Evolutionary conservation across 2,329 filamentous ascomycete genomes (phyloP).

Genomic region (Paecilomyces fulvus): DNA sequence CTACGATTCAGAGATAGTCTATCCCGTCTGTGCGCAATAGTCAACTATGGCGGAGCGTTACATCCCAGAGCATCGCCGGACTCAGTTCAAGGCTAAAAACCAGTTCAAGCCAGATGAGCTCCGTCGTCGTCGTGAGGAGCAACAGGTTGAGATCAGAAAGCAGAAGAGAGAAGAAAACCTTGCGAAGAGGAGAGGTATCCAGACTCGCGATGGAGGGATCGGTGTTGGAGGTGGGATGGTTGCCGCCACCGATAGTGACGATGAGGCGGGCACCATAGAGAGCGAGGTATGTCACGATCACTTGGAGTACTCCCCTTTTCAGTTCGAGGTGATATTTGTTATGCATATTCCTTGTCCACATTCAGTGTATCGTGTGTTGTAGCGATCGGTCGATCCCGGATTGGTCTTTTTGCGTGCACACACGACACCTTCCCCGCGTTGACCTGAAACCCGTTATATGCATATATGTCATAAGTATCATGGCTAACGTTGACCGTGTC

Average conservation of each 20-base stretch:
- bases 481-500: conserved; percentile 14
- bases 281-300: conserved; percentile 65
- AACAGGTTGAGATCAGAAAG: conserved; percentile 98
- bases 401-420: background rate
- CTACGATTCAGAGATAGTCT: background rate
- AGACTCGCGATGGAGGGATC: conserved; percentile 60
- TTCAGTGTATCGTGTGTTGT: background rate
- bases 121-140: conserved; percentile 93
- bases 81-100: conserved; percentile 99
- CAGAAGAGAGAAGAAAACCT: conserved; percentile 98
- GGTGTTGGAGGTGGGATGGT: conserved; percentile 56
- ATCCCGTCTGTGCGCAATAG: conserved; percentile 12
- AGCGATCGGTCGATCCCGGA: background rate
- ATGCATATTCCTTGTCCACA: conserved; percentile 2
- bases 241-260: conserved; percentile 90
- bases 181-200: conserved; percentile 93
- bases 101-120: conserved; percentile 99
- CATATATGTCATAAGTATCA: background rate
- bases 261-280: conserved; percentile 91
- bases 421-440: background rate
- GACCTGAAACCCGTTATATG: background rate
- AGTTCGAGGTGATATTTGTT: conserved; percentile 3
- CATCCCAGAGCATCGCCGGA: conserved; percentile 98
- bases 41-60: conserved; percentile 90
- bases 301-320: conserved; percentile 11